Base-by-base conservation (phyloP, 2,329 filamentous ascomycete genomes). In the Fusarium sp. region DNA sequence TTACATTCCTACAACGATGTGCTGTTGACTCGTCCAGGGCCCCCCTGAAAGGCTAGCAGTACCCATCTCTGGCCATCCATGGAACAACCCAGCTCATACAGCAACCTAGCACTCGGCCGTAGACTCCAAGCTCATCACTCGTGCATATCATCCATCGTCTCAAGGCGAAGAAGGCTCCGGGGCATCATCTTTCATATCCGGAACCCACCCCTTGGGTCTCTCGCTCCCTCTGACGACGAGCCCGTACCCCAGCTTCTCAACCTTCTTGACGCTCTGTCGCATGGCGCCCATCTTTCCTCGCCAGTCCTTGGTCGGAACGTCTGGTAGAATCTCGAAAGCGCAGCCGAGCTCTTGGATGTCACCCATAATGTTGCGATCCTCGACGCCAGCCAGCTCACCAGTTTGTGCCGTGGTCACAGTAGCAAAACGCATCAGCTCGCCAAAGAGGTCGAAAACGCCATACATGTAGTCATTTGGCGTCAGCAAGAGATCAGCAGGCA, bases 371-470 rank as follows among this genome's bases (percentile, higher is more conserved):
- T 91, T 91, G 43, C 90, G 83, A 16, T 76, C 76, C 64, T 78
- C 78, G 25, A 73, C 61, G 50, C 84, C 84, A 5, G 85, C 87
- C 71, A 87, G 82, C 76, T 82, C 84, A 16, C 93, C 93, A 9
- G 87, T 92, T 6, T 95, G 93, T 1, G 95, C 95, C 81, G 97
- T 93, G 30, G 92, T 91, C 7, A 95, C 95, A 60, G 98, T 97
- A 0, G 95, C 95, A 83, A 98, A 98, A 34, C 95, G 90, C 97
- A 99, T 99, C 86, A 98, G 88, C 85, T 99, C 97, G 43, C 97
- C 97, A 1, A 95, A 95, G 76, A 98, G 89, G 82, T 99, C 97
- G 80, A 98, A 98, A 3, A 99, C 84, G 10, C 96, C 97, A 72
- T 97, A 92, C 67, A 98, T 85, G 81, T 98, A 98, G 83, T 99